Conservation (phyloP, 1,284 basidiomycete genomes). For the Phaffia rhodozyma region DNA sequence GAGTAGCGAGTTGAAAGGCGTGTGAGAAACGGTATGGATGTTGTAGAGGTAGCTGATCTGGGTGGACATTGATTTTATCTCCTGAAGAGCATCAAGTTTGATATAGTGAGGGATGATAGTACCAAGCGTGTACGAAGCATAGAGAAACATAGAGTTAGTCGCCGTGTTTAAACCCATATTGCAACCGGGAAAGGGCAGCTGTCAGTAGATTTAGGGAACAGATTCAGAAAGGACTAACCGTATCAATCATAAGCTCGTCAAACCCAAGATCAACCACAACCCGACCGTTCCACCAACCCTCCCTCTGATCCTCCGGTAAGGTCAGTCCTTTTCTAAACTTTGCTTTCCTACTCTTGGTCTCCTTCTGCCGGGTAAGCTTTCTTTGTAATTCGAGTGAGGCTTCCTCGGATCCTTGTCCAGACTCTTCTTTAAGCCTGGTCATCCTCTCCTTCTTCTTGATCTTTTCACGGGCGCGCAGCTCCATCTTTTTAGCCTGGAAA, state of each 20-base stretch:
- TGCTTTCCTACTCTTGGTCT: conserved; percentile 35
- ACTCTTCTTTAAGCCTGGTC: conserved; percentile 28
- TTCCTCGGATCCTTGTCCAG: conserved; percentile 25
- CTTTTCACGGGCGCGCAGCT: conserved; percentile 24
- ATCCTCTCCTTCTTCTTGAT: conserved; percentile 20
- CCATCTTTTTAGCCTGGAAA: conserved; percentile 54
- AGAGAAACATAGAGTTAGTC: background rate
- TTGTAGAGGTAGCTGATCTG: conserved; percentile 85
- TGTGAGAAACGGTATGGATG: conserved; percentile 58
- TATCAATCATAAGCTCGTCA: conserved; percentile 86
- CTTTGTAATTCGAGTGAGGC: no score
- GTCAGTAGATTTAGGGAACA: background rate
- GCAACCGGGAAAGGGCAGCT: background rate
- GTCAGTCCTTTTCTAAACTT: background rate
- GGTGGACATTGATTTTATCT: conserved; percentile 71
- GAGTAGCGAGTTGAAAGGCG: conserved; percentile 58
- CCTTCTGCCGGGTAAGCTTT: conserved; percentile 27
- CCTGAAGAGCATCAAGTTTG: conserved; percentile 42
- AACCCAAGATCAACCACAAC: conserved; percentile 87
- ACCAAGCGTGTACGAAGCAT: background rate
- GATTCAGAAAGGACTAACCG: conserved; percentile 46
- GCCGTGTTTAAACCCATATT: background rate
- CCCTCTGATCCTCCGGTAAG: conserved; percentile 20
- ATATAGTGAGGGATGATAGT: background rate
- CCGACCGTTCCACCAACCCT: conserved; percentile 52